Evolutionary conservation across 148 eudicot genomes (phyloP).

Genomic region (Nyssa sinensis): DNA sequence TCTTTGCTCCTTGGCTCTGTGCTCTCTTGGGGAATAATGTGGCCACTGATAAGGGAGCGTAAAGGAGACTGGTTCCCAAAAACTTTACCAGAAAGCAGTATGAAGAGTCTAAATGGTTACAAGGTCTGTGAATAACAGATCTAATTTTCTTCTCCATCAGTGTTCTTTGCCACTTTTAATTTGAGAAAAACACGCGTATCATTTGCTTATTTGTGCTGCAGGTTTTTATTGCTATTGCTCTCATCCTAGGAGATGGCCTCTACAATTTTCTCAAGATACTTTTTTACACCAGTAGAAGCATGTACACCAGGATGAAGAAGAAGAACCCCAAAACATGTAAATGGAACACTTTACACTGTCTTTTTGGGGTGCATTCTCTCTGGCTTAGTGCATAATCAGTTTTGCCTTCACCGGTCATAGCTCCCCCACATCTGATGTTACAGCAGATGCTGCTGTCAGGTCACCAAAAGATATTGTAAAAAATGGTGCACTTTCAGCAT

Average conservation of each 20-base stretch:
- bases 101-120: slow-evolving; percentile 79
- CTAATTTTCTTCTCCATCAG: not conserved
- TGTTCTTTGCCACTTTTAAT: no score
- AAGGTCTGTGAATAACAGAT: slow-evolving; percentile 39
- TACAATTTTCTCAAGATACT: slow-evolving; percentile 69
- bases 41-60: slow-evolving; percentile 55
- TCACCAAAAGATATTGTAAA: not conserved
- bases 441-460: not conserved
- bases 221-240: slow-evolving; percentile 79
- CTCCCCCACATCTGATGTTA: not conserved
- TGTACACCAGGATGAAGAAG: slow-evolving; percentile 37
- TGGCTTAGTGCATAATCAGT: not conserved
- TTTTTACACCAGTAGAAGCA: slow-evolving; percentile 40
- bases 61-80: slow-evolving; percentile 69
- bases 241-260: slow-evolving; percentile 74
- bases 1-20: slow-evolving; percentile 69
- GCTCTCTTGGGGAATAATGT: slow-evolving; percentile 76
- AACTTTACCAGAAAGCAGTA: slow-evolving; percentile 59
- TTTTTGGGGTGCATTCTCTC: not conserved
- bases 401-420: not conserved
- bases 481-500: not conserved
- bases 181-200: not conserved
- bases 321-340: slow-evolving; percentile 43
- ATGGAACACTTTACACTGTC: not conserved
- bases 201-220: slow-evolving; percentile 25